Conservation (phyloP, 768 basidiomycete species). For the Trametes coccinea region DNA sequence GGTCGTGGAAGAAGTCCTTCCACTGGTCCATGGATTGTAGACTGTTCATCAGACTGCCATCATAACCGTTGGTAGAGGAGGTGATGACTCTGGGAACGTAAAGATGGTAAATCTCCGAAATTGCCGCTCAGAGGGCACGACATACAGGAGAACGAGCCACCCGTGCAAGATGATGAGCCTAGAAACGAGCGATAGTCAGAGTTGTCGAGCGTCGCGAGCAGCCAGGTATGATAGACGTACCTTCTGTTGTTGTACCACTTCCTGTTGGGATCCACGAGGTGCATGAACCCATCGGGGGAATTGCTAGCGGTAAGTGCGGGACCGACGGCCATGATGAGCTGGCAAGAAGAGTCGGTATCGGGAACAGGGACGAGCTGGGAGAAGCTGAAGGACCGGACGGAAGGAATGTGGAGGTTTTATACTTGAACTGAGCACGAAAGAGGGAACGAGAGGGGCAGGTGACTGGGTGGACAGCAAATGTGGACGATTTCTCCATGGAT, state of each 20-base stretch:
- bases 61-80: constrained; percentile 74
- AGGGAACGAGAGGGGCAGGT: constrained; percentile 17
- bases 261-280: constrained; percentile 62
- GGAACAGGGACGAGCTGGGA: constrained; percentile 26
- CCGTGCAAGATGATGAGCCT: constrained; percentile 64
- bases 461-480: constrained; percentile 8
- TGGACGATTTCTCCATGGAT: constrained; percentile 25
- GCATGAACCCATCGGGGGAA: constrained; percentile 41
- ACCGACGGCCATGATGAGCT: constrained; percentile 55
- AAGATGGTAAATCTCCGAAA: constrained; percentile 4
- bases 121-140: constrained; percentile 1
- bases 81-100: constrained; percentile 57
- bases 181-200: background rate
- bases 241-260: constrained; percentile 80
- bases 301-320: constrained; percentile 40
- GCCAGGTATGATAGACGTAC: constrained; percentile 35
- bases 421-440: constrained; percentile 5
- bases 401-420: constrained; percentile 27
- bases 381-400: constrained; percentile 24
- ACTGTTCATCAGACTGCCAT: constrained; percentile 81
- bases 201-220: background rate
- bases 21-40: constrained; percentile 69
- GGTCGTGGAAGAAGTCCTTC: constrained; percentile 57
- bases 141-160: constrained; percentile 70
- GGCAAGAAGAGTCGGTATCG: constrained; percentile 14